These are phyloP conservation scores for Rhodotorula diobovata DNA, from an alignment of 768 basidiomycete species.

Conservation along the genomic window DNA sequence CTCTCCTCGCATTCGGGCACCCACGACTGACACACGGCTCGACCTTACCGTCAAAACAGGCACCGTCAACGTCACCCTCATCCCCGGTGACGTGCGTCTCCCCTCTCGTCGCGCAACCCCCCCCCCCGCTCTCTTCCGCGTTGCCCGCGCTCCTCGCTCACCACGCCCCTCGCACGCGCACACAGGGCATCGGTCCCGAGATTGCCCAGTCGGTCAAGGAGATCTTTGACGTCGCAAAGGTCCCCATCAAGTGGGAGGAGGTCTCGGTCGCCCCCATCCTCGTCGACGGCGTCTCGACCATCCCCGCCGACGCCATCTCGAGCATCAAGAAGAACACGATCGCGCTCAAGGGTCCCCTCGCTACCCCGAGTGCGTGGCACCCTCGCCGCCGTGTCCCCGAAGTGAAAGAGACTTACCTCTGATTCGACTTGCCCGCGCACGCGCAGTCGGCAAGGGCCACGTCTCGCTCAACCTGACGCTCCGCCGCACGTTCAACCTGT, in stretches of 20 bases:
- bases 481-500: conserved; percentile 93
- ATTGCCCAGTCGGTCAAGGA: conserved; percentile 92
- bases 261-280: conserved; percentile 91
- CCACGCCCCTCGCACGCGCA: conserved; percentile 10
- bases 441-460: conserved; percentile 91
- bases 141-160: neutral
- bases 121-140: neutral
- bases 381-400: neutral
- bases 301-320: conserved; percentile 82
- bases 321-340: conserved; percentile 96
- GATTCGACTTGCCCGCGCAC: neutral
- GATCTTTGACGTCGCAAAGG: conserved; percentile 84
- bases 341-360: conserved; percentile 93
- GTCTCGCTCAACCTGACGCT: conserved; percentile 96
- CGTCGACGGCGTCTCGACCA: conserved; percentile 92
- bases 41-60: conserved; percentile 5
- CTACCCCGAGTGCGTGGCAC: conserved; percentile 67
- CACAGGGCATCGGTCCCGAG: conserved; percentile 91
- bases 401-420: neutral
- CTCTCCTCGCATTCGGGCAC: neutral
- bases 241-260: conserved; percentile 99
- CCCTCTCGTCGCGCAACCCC: neutral
- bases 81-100: conserved; percentile 80
- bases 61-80: conserved; percentile 61
- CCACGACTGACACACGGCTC: neutral